Base-by-base conservation (phyloP, 2,329 filamentous ascomycete genomes). In the Alternaria metachromatica region DNA sequence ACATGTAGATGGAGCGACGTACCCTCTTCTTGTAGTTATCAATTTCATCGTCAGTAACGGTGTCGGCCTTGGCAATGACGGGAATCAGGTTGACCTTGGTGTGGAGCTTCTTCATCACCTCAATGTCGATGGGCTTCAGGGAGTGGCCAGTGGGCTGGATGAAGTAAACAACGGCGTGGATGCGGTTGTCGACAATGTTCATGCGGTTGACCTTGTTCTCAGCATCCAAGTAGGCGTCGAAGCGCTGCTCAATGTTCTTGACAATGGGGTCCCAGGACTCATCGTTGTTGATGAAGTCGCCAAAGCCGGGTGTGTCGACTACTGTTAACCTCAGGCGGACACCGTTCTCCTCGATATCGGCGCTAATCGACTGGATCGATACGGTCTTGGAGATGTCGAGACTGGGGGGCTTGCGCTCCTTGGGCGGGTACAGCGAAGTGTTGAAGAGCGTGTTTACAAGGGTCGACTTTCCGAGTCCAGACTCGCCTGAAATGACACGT, bases 171-270 rank as follows among this genome's bases (percentile, higher is more conserved):
- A 96, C 98, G 60, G 96, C 96, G 78, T 99, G 96, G 69, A 99
- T 96, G 76, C 96, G 92, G 88, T 98, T 99, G 85, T 99, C 96
- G 68, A 99, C 92, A 82, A 98, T 98, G 88, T 99, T 99, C 90
- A 97, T 97, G 77, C 96, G 93, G 87, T 99, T 99, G 82, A 99
- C 94, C 89, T 98, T 99, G 90, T 99, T 99, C 88, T 99, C 96
- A 49, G 96, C 95, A 83, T 99, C 96, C 64, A 99, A 88, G 83
- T 98, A 99, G 58, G 96, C 94, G 83, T 99, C 96, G 79, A 96
- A 99, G 74, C 96, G 92, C 87, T 97, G 94, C 87, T 99, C 96
- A 78, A 99, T 98, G 87, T 98, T 98, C 87, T 99, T 96, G 76
- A 97, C 91, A 83, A 99, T 99, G 61, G 96, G 96, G 78, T 96